phyloP scores from a whole-genome alignment of 805 yeast species.

The Candida xyloterini region DNA sequence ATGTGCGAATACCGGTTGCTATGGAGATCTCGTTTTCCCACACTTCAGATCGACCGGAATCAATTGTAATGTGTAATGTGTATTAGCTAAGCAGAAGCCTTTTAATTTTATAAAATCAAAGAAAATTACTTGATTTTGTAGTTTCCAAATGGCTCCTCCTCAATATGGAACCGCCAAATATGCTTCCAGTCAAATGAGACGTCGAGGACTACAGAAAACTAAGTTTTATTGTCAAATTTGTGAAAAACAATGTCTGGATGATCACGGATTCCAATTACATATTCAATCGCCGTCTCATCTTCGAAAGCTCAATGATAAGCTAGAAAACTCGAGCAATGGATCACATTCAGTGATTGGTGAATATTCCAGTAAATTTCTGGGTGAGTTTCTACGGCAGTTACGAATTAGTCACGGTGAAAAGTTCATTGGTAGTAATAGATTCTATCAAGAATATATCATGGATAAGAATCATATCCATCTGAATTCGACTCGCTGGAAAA shows the following conservation, averaged over 20 bases:
- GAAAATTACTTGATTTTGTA: background rate
- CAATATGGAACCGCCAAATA: conserved; percentile 67
- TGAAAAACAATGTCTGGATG: conserved; percentile 91
- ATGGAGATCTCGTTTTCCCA: too few relatives aligned
- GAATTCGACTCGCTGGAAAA: conserved; percentile 81
- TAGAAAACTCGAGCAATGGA: conserved; percentile 41
- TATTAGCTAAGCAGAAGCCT: too few relatives aligned
- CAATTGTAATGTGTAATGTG: too few relatives aligned
- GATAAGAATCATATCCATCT: conserved; percentile 85
- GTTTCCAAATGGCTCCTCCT: conserved; percentile 51
- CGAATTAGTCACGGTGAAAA: conserved; percentile 78
- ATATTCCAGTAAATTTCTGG: conserved; percentile 57
- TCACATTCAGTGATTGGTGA: conserved; percentile 41
- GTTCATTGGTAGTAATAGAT: conserved; percentile 71
- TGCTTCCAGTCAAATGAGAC: conserved; percentile 72
- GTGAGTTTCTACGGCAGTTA: conserved; percentile 62
- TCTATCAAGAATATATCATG: conserved; percentile 85
- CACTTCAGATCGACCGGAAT: too few relatives aligned
- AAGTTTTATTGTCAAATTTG: conserved; percentile 90
- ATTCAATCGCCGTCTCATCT: conserved; percentile 77
- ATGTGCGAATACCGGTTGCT: too few relatives aligned
- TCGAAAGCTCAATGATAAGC: conserved; percentile 45
- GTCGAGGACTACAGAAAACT: conserved; percentile 81
- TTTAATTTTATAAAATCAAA: background rate
- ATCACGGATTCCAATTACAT: conserved; percentile 92